Base-by-base conservation (phyloP, 2,329 filamentous ascomycete species). In the Pyrenochaeta sp. region DNA sequence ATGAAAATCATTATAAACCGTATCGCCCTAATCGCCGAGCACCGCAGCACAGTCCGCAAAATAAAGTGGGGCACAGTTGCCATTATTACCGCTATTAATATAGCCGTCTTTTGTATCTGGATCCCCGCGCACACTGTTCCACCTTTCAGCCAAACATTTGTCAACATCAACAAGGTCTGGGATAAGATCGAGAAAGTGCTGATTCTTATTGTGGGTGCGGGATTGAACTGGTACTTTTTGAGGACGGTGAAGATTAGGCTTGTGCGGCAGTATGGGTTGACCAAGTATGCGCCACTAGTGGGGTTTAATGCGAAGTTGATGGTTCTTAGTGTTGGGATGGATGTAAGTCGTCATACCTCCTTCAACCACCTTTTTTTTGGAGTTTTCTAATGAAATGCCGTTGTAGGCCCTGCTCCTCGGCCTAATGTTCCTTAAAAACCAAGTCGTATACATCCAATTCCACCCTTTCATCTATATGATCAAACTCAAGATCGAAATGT, bases 1-100 rank as follows among this genome's bases (percentile, higher is more conserved):
- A 77, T 84, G 71, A 81, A 84, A 58, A 84, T 85, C 40, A 83
- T 85, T 57, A 79, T 84, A 64, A 85, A 84, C 59, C 78, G 83
- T 47, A 80, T 84, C 18, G 75, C 78, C 0, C 76, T 85, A 32
- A 78, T 85, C 32, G 75, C 79, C 11, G 76, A 80, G 12, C 70
- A 78, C 37, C 71, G 69, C 20, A 66, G 61, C 0, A 77, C 75
- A 1, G 75, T 79, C 6, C 21, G 45, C 0, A 68, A 61, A 11
- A 58, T 85, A 21, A 84, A 84, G 70, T 82, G 79, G 79, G 75
- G 75, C 0, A 78, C 78, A 0, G 74, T 80, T 0, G 33, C 68
- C 0, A 14, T 81, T 2, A 82, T 85, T 45, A 80, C 78, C 1
- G 30, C 70, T 11, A 80, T 85, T 57, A 85, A 85, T 43, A 77